Base-by-base conservation (phyloP, 1,139 yeast genomes). In the Suhomyces choctaworum region DNA sequence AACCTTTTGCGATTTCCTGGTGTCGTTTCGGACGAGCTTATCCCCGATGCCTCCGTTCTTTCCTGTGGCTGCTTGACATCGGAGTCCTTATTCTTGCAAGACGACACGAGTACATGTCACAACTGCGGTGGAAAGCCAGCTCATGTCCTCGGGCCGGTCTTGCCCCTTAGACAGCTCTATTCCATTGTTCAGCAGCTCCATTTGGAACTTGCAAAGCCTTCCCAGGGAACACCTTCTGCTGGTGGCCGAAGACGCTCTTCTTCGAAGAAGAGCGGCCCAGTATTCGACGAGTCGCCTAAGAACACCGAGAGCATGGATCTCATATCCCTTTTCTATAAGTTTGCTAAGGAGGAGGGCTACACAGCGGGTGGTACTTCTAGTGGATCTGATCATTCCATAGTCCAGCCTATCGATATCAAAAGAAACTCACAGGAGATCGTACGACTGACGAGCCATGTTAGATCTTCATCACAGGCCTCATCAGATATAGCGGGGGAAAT, bases 1-100 rank as follows among this genome's bases (percentile, higher is more conserved):
- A 45, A 51, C 20, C 52, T 68, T 12, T 54, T 68, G 11, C 48
- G 51, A 38, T 48, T 66, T 17, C 60, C 61, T 0, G 66, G 64
- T 2, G 38, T 43, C 16, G 36, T 39, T 16, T 31, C 46, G 7
- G 46, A 47, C n/a, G 50, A 45, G 5, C 40, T 66, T 2, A 61
- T 68, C 5, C 32, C 61, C 9, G 88, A 82, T 56, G 72, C 79
- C 5, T 66, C 78, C 2, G 71, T 80, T 14, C 60, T 84, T 13
- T 60, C 80, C 0, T 86, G 95, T 59, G 92, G 94, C 0, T 85
- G 95, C 57, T 57, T 84, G 8, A 67, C 81, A 0, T 80, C 90
- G 1, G 83, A 81, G 46, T 45, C 59, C 1, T 59, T 39, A 15
- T 69, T 68, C 44, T 22, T 25, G 12, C 54, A 56, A n/a, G 39